Conservation (phyloP, 371 early-diverging fungal genomes). For the Rhizomucor pusillus region DNA sequence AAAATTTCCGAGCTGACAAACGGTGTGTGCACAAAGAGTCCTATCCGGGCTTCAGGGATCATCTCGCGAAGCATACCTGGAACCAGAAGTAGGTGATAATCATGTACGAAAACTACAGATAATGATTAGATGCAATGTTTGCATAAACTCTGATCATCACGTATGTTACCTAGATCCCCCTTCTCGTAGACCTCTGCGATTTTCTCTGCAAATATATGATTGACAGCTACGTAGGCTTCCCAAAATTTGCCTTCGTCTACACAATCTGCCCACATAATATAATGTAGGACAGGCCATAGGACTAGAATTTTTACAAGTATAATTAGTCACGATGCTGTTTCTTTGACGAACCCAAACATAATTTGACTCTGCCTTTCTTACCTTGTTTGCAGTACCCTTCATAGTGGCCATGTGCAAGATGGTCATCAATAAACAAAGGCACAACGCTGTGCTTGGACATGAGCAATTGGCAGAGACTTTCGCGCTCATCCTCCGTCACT, state of each 20-base stretch:
- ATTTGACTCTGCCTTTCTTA: constrained; percentile 27
- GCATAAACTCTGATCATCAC: too few species aligned
- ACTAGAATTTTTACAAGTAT: constrained; percentile 33
- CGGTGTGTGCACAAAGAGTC: constrained; percentile 99
- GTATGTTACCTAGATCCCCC: constrained; percentile 79
- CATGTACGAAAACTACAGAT: constrained; percentile 97
- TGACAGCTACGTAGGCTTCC: constrained; percentile 87
- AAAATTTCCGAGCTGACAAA: constrained; percentile 97
- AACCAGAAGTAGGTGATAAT: constrained; percentile 98
- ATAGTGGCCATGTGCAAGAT: constrained; percentile 71
- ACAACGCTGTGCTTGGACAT: constrained; percentile 52
- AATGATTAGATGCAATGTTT: too few species aligned
- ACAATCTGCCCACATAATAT: constrained; percentile 81
- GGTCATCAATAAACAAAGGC: constrained; percentile 80
- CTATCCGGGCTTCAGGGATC: constrained; percentile 87
- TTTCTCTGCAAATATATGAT: constrained; percentile 82
- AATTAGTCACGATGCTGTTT: too few species aligned
- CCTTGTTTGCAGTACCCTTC: constrained; percentile 93
- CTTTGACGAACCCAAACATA: neutral
- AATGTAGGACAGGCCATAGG: constrained; percentile 99
- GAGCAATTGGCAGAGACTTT: constrained; percentile 38
- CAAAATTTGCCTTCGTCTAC: constrained; percentile 77
- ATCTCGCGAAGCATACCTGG: constrained; percentile 75
- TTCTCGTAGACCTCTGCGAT: constrained; percentile 71
- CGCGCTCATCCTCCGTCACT: constrained; percentile 41